These are phyloP conservation scores for Teunomyces stri DNA, from an alignment of 805 yeast genomes.

Conservation along the genomic window DNA sequence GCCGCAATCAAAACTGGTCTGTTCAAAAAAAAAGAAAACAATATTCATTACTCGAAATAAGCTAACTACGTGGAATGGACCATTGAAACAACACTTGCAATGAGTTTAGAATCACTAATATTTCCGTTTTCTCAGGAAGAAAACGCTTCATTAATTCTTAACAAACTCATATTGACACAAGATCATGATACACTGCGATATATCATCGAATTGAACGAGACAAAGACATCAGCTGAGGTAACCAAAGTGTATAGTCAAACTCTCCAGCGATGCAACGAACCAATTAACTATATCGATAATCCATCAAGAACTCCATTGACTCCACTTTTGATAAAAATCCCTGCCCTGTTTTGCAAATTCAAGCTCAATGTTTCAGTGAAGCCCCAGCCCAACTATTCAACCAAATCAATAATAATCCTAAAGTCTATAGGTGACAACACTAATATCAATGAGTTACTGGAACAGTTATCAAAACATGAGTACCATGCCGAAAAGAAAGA, in stretches of 20 bases:
- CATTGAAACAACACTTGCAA: background rate
- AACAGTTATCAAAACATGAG: slow-evolving; percentile 9
- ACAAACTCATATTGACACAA: slow-evolving; percentile 25
- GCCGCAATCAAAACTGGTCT: background rate
- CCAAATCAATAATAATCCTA: slow-evolving; percentile 28
- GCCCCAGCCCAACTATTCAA: slow-evolving; percentile 6
- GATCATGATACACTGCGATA: slow-evolving; percentile 22
- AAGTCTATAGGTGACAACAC: slow-evolving; percentile 23
- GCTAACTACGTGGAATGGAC: background rate
- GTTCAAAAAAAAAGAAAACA: background rate
- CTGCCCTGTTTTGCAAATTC: slow-evolving; percentile 19
- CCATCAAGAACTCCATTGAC: slow-evolving; percentile 8
- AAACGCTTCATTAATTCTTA: slow-evolving; percentile 15
- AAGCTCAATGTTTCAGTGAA: slow-evolving; percentile 29
- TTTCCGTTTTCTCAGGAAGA: slow-evolving; percentile 26
- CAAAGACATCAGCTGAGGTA: slow-evolving; percentile 19
- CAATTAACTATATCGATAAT: slow-evolving; percentile 27
- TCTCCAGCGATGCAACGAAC: slow-evolving; percentile 12
- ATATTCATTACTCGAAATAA: background rate
- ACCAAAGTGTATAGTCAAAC: slow-evolving; percentile 14
- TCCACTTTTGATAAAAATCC: slow-evolving; percentile 33
- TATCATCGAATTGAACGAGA: slow-evolving; percentile 18
- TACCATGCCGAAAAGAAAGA: slow-evolving; percentile 6
- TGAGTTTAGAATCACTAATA: slow-evolving; percentile 16
- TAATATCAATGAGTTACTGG: slow-evolving; percentile 10